Evolutionary conservation across 192 early-diverging fungal species (phyloP).

Genomic region (Gigaspora rosea): DNA sequence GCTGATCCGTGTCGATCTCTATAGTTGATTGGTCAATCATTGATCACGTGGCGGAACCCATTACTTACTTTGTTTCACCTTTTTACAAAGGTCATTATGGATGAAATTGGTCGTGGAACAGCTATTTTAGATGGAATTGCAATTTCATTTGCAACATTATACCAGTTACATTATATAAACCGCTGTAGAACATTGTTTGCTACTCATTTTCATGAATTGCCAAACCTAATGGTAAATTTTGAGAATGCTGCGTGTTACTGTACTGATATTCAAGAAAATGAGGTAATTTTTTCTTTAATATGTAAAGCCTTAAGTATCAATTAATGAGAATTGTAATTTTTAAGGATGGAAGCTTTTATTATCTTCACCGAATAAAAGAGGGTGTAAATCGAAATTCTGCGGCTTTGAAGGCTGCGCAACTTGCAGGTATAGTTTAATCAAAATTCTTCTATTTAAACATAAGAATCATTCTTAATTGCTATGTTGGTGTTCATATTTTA

Average conservation of each 20-base stretch:
- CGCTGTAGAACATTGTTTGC: conserved; percentile 72
- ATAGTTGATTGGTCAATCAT: too few species aligned
- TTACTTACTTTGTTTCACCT: neutral
- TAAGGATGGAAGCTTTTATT: conserved; percentile 31
- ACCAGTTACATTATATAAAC: conserved; percentile 56
- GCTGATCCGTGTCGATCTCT: too few species aligned
- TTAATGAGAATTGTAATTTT: neutral
- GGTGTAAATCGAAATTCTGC: conserved; percentile 28
- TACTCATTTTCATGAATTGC: conserved; percentile 78
- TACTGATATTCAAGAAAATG: conserved; percentile 29
- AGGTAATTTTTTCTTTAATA: conserved; percentile 14
- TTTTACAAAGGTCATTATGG: conserved; percentile 45
- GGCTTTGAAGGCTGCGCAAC: conserved; percentile 15
- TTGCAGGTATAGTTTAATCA: conserved; percentile 1
- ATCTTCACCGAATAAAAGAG: neutral
- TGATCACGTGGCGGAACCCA: too few species aligned
- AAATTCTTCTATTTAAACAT: neutral
- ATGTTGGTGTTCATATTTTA: neutral
- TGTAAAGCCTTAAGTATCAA: neutral
- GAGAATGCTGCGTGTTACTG: conserved; percentile 33
- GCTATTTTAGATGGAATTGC: conserved; percentile 68
- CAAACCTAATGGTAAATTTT: conserved; percentile 45
- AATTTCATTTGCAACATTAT: conserved; percentile 69
- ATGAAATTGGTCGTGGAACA: conserved; percentile 57
- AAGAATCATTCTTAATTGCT: neutral